Base-by-base conservation (phyloP, 495 filamentous ascomycete genomes). In the Annulohypoxylon stygium region DNA sequence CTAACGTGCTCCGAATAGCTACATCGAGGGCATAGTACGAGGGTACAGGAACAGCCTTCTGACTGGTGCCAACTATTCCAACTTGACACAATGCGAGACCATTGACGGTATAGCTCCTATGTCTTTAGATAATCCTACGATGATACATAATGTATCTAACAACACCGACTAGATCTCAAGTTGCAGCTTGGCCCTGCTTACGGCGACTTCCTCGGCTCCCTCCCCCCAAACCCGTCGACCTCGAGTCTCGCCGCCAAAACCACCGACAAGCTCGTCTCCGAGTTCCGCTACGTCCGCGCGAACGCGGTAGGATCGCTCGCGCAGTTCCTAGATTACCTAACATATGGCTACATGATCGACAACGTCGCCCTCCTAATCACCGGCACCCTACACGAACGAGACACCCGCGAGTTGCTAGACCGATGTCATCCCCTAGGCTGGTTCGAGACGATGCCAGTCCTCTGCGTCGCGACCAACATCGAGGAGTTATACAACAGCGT, bases 321-420 rank as follows among this genome's bases (percentile, higher is more conserved):
- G 58, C 93, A 93, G 75, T 99, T 99, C 81, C 91, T 98, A 84
- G 93, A 97, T 78, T 99, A 97, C 81, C 84, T 99, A 63, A 98
- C 95, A 10, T 98, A 99, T 77, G 94, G 93, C 53, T 99, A 99
- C 86, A 99, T 99, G 96, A 99, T 99, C 82, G 96, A 99, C 83
- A 99, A 99, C 80, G 94, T 99, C 45, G 97, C 96, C 26, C 90
- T 99, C 23, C 90, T 99, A 75, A 99, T 99, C 81, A 99, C 96
- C 41, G 96, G 97, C 70, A 99, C 97, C 18, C 88, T 99, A 18
- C 96, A 98, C 81, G 97, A 98, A 83, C 90, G 96, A 78, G 97
- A 99, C 83, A 99, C 97, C 12, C 89, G 95, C 47, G 97, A 99
- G 83, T 88, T 99, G 72, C 83, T 99, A 59, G 96, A 98, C 74